Base-by-base conservation (phyloP, 2,329 filamentous ascomycete species). In the Aspergillus sp. region DNA sequence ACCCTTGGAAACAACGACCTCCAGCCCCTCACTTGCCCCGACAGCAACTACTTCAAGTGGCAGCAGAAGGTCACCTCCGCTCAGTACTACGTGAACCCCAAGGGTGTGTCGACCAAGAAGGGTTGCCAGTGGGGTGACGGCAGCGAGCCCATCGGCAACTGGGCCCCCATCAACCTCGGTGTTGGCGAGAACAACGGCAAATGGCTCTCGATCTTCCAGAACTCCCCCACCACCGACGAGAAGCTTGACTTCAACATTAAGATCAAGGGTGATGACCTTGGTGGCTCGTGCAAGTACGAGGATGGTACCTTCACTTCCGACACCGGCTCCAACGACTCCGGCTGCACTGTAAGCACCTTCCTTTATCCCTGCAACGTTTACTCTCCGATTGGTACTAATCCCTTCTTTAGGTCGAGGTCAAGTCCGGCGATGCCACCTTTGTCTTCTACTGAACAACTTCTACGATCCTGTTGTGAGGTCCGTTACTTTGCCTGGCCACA, bases 61-160 rank as follows among this genome's bases (percentile, higher is more conserved):
- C 67, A 91, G 70, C 85, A 85, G 68, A 84, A 84, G 75, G 69
- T 80, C 54, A 98, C 95, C 55, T 93, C 91, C 52, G 93, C 93
- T 49, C 95, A 98, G 80, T 98, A 96, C 85, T 99, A 99, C 75
- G 85, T 98, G 78, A 98, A 98, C 85, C 90, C 90, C 69, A 84
- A 86, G 68, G 92, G 92, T 61, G 81, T 90, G 55, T 69, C 78
- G 18, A 79, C 87, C 59, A 75, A 86, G 65, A 78, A 93, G 12
- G 90, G 86, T 54, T 99, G 95, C 80, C 78, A 84, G 59, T 98
- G 95, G 95, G 81, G 85, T 54, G 82, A 82, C 20, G 81, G 86
- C 60, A 87, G 75, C 57, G 71, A 80, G 59, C 78, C 82, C 63
- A 75, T 82, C 58, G 87, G 95, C 66, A 97, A 99, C 85, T 96